phyloP scores from a whole-genome alignment of 2,329 filamentous ascomycete genomes.

The Claviceps sp. region DNA sequence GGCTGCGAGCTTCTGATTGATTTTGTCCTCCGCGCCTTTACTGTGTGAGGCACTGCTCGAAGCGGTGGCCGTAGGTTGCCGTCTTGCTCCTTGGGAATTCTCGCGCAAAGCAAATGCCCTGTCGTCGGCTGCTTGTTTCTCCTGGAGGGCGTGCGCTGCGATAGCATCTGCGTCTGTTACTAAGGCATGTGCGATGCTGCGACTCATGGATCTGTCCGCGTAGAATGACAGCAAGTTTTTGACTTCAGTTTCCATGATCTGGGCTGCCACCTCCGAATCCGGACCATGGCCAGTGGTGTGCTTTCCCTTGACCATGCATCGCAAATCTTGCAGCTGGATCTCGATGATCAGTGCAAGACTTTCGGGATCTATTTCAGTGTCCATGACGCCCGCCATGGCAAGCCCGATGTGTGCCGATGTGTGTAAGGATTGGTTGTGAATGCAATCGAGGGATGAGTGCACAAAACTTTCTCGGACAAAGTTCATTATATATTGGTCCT shows the following conservation, averaged over 20 bases:
- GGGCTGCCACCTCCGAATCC: slow-evolving; percentile 6
- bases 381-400: not conserved
- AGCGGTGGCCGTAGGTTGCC: not conserved
- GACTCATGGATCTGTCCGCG: slow-evolving; percentile 7
- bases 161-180: slow-evolving; percentile 7
- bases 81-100: no score
- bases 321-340: slow-evolving; percentile 9
- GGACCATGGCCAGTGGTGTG: not conserved
- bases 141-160: not conserved
- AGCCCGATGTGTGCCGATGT: not conserved
- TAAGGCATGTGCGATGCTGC: slow-evolving; percentile 9
- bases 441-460: not conserved
- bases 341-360: slow-evolving; percentile 9
- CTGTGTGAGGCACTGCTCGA: not conserved
- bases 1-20: not conserved
- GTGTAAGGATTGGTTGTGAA: not conserved
- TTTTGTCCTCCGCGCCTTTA: not conserved
- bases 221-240: not conserved
- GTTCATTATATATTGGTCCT: no score
- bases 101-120: not conserved
- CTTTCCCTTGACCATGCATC: slow-evolving; percentile 9
- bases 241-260: slow-evolving; percentile 8
- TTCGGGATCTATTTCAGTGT: slow-evolving; percentile 2
- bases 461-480: no score
- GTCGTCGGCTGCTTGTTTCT: not conserved